Conservation (phyloP, 306 rosid genomes). For the Trifolium dubium region DNA sequence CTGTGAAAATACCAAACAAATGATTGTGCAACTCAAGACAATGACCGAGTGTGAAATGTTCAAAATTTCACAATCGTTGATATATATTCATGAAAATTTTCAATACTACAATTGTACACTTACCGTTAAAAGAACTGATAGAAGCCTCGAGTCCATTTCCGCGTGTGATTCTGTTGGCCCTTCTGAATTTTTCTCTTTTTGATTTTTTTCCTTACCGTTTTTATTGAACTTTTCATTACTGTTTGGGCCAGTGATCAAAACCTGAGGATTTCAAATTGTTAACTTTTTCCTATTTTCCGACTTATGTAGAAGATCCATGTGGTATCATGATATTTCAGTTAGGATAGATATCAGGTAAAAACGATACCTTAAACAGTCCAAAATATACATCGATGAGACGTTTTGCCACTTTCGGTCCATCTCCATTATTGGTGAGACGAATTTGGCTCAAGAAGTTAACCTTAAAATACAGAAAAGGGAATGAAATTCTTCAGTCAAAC, state of each 20-base stretch:
- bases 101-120: slow-evolving; percentile 31
- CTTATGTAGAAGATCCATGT: neutral
- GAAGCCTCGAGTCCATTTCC: slow-evolving; percentile 89
- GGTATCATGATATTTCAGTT: slow-evolving; percentile 9
- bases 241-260: slow-evolving; percentile 65
- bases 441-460: slow-evolving; percentile 93
- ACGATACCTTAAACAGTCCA: slow-evolving; percentile 89
- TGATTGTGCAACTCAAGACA: neutral
- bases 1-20: slow-evolving; percentile 51
- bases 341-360: slow-evolving; percentile 3
- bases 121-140: slow-evolving; percentile 84
- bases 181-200: slow-evolving; percentile 47
- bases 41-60: neutral
- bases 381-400: slow-evolving; percentile 87
- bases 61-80: slow-evolving; percentile 19
- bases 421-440: slow-evolving; percentile 75
- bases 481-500: slow-evolving; percentile 12
- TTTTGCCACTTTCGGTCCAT: slow-evolving; percentile 96
- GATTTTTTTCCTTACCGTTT: slow-evolving; percentile 50
- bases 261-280: slow-evolving; percentile 55
- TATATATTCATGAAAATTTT: neutral
- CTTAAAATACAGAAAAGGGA: slow-evolving; percentile 50
- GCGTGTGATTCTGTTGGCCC: slow-evolving; percentile 55
- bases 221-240: slow-evolving; percentile 54
- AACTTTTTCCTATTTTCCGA: slow-evolving; percentile 21